Evolutionary conservation across 2,329 filamentous ascomycete species (phyloP).

Genomic region (Pseudogymnoascus pannorum): DNA sequence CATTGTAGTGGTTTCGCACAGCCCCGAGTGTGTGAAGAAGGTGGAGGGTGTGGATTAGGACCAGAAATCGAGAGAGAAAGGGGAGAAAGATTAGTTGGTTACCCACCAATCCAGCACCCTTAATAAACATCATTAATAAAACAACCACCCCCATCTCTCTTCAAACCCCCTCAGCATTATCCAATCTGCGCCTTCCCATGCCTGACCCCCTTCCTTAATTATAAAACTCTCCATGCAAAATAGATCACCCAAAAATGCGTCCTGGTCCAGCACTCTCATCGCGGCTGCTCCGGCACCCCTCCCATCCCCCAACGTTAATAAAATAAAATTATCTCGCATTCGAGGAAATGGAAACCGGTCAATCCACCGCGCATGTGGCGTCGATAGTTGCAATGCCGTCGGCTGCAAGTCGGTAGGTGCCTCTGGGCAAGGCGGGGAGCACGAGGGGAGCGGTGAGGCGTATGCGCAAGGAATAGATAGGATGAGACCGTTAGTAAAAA

Average conservation of each 20-base stretch:
- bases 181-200: conserved; percentile 5
- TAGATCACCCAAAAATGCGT: background rate
- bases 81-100: background rate
- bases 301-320: background rate
- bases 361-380: conserved; percentile 16
- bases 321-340: conserved; percentile 16
- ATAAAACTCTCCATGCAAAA: conserved; percentile 3
- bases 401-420: conserved; percentile 14
- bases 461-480: conserved; percentile 15
- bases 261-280: background rate
- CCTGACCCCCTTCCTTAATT: background rate
- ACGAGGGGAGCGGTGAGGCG: background rate
- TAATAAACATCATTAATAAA: conserved; percentile 2
- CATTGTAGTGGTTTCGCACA: background rate
- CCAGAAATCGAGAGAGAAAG: background rate
- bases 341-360: conserved; percentile 16
- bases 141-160: conserved; percentile 7
- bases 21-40: background rate
- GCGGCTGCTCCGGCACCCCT: background rate
- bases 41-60: background rate
- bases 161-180: background rate
- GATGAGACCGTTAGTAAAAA: conserved; percentile 17
- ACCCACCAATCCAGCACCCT: background rate
- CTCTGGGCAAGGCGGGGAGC: background rate
- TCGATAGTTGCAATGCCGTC: conserved; percentile 10